These are phyloP conservation scores for Nigrospora osmanthi DNA, from an alignment of 2,329 filamentous ascomycete species.

Conservation along the genomic window DNA sequence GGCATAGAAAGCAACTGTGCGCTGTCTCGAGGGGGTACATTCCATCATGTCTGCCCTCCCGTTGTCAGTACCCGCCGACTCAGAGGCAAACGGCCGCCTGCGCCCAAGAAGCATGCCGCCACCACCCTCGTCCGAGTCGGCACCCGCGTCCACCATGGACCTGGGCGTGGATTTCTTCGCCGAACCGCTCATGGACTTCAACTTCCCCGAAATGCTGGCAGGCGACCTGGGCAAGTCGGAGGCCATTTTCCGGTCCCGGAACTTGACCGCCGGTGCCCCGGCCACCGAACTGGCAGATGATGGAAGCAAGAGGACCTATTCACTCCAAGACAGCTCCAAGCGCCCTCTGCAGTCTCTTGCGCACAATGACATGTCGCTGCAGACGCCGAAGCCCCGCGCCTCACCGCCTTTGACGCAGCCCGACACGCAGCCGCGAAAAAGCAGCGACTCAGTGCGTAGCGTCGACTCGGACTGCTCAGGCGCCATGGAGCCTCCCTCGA, in stretches of 20 bases:
- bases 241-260: constrained; percentile 38
- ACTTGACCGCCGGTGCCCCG: constrained; percentile 45
- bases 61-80: too few species aligned
- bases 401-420: constrained; percentile 13
- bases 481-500: constrained; percentile 22
- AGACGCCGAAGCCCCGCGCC: constrained; percentile 14
- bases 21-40: too few species aligned
- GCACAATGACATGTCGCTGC: constrained; percentile 7
- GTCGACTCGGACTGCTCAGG: constrained; percentile 26
- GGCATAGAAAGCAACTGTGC: too few species aligned
- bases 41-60: too few species aligned
- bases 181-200: constrained; percentile 29
- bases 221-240: constrained; percentile 43
- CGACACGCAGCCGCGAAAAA: constrained; percentile 11
- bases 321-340: constrained; percentile 14
- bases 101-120: too few species aligned
- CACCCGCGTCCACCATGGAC: too few species aligned
- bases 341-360: constrained; percentile 1
- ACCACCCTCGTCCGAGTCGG: not conserved
- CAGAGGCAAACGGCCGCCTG: too few species aligned
- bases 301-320: constrained; percentile 14
- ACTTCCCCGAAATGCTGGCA: constrained; percentile 48
- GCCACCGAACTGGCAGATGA: constrained; percentile 24
- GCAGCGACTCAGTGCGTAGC: constrained; percentile 17
- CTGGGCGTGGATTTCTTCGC: not conserved